A percentile compares a stretch with the other conserved stretches of the same genome.
Conservation (phyloP, 331 rosid species). For the Quercus phellos region DNA sequence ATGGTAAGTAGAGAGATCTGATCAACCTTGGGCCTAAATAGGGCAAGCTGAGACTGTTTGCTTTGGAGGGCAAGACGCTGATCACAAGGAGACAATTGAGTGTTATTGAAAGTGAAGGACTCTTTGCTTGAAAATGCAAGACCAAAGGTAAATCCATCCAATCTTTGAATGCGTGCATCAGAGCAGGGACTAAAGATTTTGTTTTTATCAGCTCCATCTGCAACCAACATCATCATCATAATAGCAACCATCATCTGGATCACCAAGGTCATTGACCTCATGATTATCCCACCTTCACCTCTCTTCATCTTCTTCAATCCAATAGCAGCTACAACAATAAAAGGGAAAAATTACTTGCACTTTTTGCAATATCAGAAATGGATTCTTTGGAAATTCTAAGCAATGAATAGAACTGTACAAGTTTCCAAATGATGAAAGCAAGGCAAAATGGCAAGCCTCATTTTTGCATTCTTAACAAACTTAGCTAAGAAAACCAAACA, state of each 20-base stretch:
- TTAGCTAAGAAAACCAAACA: neutral
- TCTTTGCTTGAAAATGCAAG: constrained; percentile 61
- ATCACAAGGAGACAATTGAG: constrained; percentile 89
- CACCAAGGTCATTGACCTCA: constrained; percentile 8
- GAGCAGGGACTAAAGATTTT: constrained; percentile 64
- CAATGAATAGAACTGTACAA: constrained; percentile 8
- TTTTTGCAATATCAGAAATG: neutral
- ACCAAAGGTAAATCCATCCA: constrained; percentile 81
- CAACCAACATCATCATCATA: constrained; percentile 26
- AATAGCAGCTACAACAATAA: neutral
- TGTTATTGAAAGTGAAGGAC: constrained; percentile 35
- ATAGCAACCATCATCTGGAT: constrained; percentile 9
- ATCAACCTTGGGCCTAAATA: constrained; percentile 74
- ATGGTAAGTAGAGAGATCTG: constrained; percentile 70
- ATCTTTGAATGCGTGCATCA: constrained; percentile 62
- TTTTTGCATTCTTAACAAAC: neutral
- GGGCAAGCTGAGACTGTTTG: constrained; percentile 42
- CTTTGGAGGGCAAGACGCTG: constrained; percentile 43
- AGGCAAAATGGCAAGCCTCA: constrained; percentile 18
- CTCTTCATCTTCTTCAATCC: constrained; percentile 29
- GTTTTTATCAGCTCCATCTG: constrained; percentile 53
- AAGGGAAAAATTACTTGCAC: neutral
- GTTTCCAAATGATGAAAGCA: constrained; percentile 29
- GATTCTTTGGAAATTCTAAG: constrained; percentile 1
- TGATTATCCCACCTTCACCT: constrained; percentile 21